phyloP scores from a whole-genome alignment of 106 monocot genomes.

The Phalaenopsis aphrodite region DNA sequence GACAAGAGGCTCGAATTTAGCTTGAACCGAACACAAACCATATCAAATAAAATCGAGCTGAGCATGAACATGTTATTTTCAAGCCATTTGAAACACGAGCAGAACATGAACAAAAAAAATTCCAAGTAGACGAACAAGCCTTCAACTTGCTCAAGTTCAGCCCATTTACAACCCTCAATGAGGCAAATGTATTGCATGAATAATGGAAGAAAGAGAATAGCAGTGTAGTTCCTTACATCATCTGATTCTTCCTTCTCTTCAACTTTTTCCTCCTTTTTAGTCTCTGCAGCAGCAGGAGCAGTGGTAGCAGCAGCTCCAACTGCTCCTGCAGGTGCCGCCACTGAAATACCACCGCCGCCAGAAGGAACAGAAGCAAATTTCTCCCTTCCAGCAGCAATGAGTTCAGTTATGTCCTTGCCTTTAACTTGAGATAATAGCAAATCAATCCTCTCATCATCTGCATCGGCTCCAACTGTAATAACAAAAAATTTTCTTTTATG shows the following conservation, averaged over 20 bases:
- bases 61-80: too few species aligned
- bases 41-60: too few species aligned
- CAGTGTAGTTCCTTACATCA: background rate
- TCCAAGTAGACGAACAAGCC: too few species aligned
- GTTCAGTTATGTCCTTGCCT: conserved; percentile 23
- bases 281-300: conserved; percentile 9
- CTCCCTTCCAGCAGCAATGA: conserved; percentile 26
- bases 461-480: conserved; percentile 20
- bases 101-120: too few species aligned
- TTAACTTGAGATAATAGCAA: conserved; percentile 15
- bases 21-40: too few species aligned
- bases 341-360: conserved; percentile 10
- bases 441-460: conserved; percentile 16
- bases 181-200: background rate
- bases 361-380: conserved; percentile 28
- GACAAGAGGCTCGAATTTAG: too few species aligned
- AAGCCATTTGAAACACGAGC: too few species aligned
- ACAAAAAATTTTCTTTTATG: background rate
- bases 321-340: background rate
- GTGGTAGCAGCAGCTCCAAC: background rate
- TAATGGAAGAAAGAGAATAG: too few species aligned
- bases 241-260: conserved; percentile 12
- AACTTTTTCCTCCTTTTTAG: conserved; percentile 12
- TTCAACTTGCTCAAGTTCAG: too few species aligned
- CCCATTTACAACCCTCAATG: too few species aligned